A percentile compares a stretch with the other conserved stretches of the same genome.
Evolutionary conservation across 148 eudicot species (phyloP).

Genomic region (Fallopia convolvulus): DNA sequence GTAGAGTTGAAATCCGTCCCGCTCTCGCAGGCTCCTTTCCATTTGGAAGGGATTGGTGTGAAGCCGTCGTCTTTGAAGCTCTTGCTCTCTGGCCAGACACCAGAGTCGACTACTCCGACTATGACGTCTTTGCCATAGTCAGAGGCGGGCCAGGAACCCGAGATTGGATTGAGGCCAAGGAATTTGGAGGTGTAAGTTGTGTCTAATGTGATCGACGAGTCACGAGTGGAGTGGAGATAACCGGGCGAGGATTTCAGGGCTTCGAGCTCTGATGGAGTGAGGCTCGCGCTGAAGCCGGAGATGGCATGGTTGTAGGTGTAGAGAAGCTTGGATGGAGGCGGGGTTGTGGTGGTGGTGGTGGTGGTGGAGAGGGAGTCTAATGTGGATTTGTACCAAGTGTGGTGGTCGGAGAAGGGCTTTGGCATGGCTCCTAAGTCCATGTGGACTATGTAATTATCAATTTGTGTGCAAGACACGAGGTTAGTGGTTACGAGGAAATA

Average conservation of each 20-base stretch:
- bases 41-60: slow-evolving; percentile 10
- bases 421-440: slow-evolving; percentile 17
- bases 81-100: slow-evolving; percentile 23
- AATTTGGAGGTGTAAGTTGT: slow-evolving; percentile 8
- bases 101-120: slow-evolving; percentile 4
- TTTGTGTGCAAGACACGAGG: neutral
- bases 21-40: slow-evolving; percentile 10
- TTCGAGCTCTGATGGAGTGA: slow-evolving; percentile 11
- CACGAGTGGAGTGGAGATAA: neutral
- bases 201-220: neutral
- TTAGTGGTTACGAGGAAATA: neutral
- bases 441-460: slow-evolving; percentile 16
- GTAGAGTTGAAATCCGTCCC: slow-evolving; percentile 1
- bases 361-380: neutral
- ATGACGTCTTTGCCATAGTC: slow-evolving; percentile 7
- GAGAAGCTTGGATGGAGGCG: slow-evolving; percentile 14
- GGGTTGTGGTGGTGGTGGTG: neutral
- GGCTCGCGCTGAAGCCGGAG: slow-evolving; percentile 12
- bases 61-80: slow-evolving; percentile 19
- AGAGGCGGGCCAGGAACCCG: neutral
- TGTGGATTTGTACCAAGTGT: slow-evolving; percentile 14
- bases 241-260: neutral
- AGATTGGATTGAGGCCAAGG: neutral
- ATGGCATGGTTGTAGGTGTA: slow-evolving; percentile 16
- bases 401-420: slow-evolving; percentile 13